phyloP scores from a whole-genome alignment of 2,329 filamentous ascomycete species.

The Paecilomyces sp. region DNA sequence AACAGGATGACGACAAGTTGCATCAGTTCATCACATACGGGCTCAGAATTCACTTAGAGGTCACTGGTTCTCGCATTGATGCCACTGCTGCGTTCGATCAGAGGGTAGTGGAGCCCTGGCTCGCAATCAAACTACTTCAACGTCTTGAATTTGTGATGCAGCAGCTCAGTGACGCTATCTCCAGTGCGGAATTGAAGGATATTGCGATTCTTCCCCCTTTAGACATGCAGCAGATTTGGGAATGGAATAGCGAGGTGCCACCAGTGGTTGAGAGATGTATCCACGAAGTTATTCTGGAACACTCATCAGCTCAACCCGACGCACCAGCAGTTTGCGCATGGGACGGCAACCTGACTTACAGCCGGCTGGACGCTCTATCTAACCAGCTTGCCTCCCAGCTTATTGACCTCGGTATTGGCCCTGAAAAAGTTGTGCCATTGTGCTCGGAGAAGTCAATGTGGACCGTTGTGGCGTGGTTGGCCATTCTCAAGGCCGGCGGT shows the following conservation, averaged over 20 bases:
- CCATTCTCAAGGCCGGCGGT: conserved; percentile 22
- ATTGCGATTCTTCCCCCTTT: background rate
- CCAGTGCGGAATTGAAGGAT: background rate
- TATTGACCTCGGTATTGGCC: conserved; percentile 17
- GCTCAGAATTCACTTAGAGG: background rate
- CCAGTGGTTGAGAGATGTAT: background rate
- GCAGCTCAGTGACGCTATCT: background rate
- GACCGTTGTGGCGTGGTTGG: conserved; percentile 22
- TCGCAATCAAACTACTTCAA: background rate
- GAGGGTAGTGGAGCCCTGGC: background rate
- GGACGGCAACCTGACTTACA: conserved; percentile 18
- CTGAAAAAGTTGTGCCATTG: conserved; percentile 15
- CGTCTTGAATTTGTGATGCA: background rate
- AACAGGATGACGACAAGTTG: background rate
- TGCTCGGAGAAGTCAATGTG: conserved; percentile 23
- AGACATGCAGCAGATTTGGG: background rate
- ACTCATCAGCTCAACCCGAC: background rate
- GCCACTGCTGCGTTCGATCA: background rate
- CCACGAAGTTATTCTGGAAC: background rate
- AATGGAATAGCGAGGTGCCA: background rate
- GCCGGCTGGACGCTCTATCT: conserved; percentile 12
- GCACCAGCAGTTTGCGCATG: conserved; percentile 7
- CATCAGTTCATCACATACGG: background rate
- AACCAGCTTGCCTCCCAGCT: conserved; percentile 12
- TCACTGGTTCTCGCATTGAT: background rate